Percentiles rank a stretch among this genome's conserved stretches.
phyloP scores from a whole-genome alignment of 2,329 filamentous ascomycete genomes.

The Didymosphaeria variabile region DNA sequence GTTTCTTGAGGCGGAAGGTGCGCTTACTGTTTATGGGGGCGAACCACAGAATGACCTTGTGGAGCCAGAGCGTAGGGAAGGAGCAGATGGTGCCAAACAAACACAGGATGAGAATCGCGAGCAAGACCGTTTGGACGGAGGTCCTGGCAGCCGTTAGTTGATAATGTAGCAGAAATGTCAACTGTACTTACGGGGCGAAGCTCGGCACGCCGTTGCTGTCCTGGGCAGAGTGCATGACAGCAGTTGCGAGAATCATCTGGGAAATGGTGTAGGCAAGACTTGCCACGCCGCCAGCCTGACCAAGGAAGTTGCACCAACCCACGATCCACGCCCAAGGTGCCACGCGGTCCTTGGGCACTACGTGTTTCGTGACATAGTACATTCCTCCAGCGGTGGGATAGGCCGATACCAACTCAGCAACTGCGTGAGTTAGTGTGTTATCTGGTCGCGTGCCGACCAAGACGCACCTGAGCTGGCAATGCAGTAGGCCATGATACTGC shows the following conservation, averaged over 20 bases:
- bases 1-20: too few relatives aligned
- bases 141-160: conserved; percentile 52
- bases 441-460: background rate
- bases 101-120: conserved; percentile 65
- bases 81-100: conserved; percentile 69
- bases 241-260: conserved; percentile 70
- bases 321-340: conserved; percentile 72
- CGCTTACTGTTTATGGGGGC: conserved; percentile 69
- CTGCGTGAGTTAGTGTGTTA: conserved; percentile 42
- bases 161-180: too few relatives aligned
- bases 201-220: conserved; percentile 57
- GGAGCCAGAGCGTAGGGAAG: conserved; percentile 66
- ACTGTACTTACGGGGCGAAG: conserved; percentile 63
- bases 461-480: conserved; percentile 66
- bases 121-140: conserved; percentile 65
- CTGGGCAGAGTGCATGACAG: conserved; percentile 68
- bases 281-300: conserved; percentile 70
- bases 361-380: conserved; percentile 74
- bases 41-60: conserved; percentile 70
- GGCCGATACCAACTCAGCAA: conserved; percentile 72
- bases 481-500: conserved; percentile 70
- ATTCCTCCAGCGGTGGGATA: conserved; percentile 74
- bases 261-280: conserved; percentile 70
- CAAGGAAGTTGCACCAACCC: conserved; percentile 73
- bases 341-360: conserved; percentile 68